A percentile compares a stretch with the other conserved stretches of the same genome.
phyloP scores from a whole-genome alignment of 192 early-diverging fungal genomes.

The Umbelopsis sp. region DNA sequence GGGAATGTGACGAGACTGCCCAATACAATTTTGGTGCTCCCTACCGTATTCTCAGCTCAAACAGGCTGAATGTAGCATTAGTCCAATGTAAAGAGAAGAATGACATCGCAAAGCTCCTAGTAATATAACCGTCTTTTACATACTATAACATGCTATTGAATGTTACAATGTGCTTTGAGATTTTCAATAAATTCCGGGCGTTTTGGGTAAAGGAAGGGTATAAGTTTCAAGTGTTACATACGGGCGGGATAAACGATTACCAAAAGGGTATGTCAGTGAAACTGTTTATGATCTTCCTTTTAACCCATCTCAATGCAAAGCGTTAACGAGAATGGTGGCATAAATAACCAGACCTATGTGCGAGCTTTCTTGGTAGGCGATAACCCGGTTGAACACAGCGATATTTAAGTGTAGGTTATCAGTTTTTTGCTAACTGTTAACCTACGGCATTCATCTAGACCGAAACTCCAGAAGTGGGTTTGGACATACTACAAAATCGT shows the following conservation, averaged over 20 bases:
- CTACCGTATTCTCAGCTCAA: neutral
- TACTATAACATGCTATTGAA: no score
- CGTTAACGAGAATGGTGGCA: conserved; percentile 4
- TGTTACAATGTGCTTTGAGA: no score
- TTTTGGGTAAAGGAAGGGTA: neutral
- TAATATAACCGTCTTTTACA: no score
- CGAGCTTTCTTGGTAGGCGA: conserved; percentile 15
- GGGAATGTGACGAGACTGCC: neutral
- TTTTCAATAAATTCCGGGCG: neutral
- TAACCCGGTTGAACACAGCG: neutral
- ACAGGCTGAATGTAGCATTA: neutral
- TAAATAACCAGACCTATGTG: neutral
- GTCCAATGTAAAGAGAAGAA: no score
- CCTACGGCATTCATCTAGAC: conserved; percentile 16
- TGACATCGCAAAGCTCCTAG: no score
- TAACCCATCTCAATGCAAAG: neutral
- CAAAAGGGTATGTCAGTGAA: conserved; percentile 3
- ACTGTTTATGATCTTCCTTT: conserved; percentile 20
- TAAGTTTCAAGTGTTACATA: neutral
- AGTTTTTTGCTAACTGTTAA: neutral
- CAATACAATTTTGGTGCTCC: conserved; percentile 16
- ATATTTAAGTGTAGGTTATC: neutral
- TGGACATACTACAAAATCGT: conserved; percentile 3
- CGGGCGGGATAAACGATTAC: conserved; percentile 7
- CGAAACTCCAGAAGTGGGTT: conserved; percentile 17